phyloP scores from a whole-genome alignment of 768 basidiomycete genomes.

The Rhizopogon vulgaris region DNA sequence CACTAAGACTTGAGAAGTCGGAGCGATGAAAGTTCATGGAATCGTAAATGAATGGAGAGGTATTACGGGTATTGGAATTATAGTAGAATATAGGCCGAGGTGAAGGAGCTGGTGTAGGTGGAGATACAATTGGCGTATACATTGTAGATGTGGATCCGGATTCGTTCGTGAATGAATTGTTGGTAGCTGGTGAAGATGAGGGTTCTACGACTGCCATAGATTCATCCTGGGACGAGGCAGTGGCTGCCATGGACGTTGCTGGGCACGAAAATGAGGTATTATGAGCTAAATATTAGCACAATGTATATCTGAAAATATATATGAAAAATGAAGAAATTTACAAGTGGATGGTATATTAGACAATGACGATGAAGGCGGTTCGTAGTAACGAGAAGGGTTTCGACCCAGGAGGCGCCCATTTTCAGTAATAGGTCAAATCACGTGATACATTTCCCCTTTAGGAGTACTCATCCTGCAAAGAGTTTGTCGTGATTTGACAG shows the following conservation, averaged over 20 bases:
- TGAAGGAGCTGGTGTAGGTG: slow-evolving; percentile 59
- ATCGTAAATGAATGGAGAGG: slow-evolving; percentile 11
- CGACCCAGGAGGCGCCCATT: slow-evolving; percentile 1
- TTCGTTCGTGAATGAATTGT: neutral
- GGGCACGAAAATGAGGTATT: too few relatives aligned
- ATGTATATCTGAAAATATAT: too few relatives aligned
- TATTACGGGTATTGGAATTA: slow-evolving; percentile 6
- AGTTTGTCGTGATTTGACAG: neutral
- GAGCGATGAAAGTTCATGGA: slow-evolving; percentile 21
- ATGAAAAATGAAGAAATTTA: too few relatives aligned
- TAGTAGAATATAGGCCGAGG: slow-evolving; percentile 26
- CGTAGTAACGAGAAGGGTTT: neutral
- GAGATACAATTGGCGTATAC: slow-evolving; percentile 50
- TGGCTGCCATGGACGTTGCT: too few relatives aligned
- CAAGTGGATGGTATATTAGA: too few relatives aligned
- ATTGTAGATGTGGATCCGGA: slow-evolving; percentile 27
- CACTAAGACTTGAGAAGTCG: slow-evolving; percentile 25
- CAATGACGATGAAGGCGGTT: too few relatives aligned
- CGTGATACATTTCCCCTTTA: neutral
- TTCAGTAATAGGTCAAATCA: neutral
- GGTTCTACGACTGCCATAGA: neutral
- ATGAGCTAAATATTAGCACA: too few relatives aligned
- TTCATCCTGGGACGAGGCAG: neutral
- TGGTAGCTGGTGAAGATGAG: too few relatives aligned
- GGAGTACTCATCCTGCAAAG: neutral